phyloP scores from a whole-genome alignment of 106 monocot genomes.

The Alisma plantagoaquatica region DNA sequence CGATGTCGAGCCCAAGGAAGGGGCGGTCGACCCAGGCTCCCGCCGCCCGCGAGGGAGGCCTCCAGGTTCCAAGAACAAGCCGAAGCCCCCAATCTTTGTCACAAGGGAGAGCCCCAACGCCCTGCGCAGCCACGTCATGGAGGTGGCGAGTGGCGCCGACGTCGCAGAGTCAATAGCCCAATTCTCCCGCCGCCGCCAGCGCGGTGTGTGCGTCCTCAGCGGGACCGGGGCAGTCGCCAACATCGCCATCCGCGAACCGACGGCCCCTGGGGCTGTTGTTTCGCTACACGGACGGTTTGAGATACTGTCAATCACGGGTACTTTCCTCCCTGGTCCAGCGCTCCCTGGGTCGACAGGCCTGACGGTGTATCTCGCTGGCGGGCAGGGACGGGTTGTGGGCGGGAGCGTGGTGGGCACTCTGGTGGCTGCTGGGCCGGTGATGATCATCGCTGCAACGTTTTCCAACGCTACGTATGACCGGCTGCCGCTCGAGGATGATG shows the following conservation, averaged over 20 bases:
- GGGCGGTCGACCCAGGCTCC: constrained; percentile 11
- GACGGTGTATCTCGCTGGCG: constrained; percentile 22
- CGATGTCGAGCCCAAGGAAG: constrained; percentile 23
- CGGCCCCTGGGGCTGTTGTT: constrained; percentile 21
- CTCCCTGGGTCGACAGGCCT: constrained; percentile 17
- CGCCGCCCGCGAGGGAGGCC: constrained; percentile 26
- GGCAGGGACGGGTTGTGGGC: constrained; percentile 25
- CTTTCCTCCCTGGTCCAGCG: constrained; percentile 22
- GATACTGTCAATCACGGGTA: constrained; percentile 20
- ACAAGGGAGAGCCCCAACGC: constrained; percentile 26
- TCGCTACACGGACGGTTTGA: constrained; percentile 25
- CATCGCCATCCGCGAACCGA: constrained; percentile 21
- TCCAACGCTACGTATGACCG: constrained; percentile 24
- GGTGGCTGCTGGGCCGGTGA: constrained; percentile 20
- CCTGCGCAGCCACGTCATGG: constrained; percentile 29
- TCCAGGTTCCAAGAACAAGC: constrained; percentile 25
- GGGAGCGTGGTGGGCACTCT: constrained; percentile 17
- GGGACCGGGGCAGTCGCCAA: constrained; percentile 23
- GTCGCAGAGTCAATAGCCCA: constrained; percentile 25
- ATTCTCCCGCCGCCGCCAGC: constrained; percentile 24
- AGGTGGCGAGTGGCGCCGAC: constrained; percentile 18
- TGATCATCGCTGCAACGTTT: constrained; percentile 19
- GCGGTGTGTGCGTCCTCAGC: constrained; percentile 24
- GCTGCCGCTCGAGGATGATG: constrained; percentile 16
- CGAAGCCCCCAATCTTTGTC: constrained; percentile 26